Evolutionary conservation across 805 yeast genomes (phyloP).

Genomic region (Ogataea trehalophila): DNA sequence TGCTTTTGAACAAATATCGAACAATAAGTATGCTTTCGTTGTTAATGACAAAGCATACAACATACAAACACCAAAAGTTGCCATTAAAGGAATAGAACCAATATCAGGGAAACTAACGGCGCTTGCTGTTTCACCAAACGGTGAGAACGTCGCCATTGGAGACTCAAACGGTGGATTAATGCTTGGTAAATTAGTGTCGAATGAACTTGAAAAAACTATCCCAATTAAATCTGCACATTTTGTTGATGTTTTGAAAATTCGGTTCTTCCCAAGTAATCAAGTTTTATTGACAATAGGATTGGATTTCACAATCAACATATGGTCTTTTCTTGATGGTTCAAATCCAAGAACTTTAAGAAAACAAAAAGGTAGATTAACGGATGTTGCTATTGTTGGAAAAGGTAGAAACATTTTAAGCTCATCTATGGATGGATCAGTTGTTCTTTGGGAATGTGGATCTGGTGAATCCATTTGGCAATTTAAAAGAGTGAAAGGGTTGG

Average conservation of each 20-base stretch:
- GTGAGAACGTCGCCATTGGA: slow-evolving; percentile 12
- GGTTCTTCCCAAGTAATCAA: slow-evolving; percentile 59
- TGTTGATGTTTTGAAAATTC: slow-evolving; percentile 37
- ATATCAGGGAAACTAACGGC: not conserved
- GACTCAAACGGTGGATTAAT: slow-evolving; percentile 12
- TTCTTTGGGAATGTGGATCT: slow-evolving; percentile 67
- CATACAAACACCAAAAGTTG: not conserved
- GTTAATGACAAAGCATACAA: not conserved
- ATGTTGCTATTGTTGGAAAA: slow-evolving; percentile 47
- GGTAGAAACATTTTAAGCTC: slow-evolving; percentile 65
- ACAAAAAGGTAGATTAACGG: slow-evolving; percentile 47
- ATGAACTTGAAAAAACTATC: not conserved
- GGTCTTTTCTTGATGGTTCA: slow-evolving; percentile 48
- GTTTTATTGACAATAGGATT: slow-evolving; percentile 55
- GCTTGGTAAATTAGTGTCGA: slow-evolving; percentile 6
- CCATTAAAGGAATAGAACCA: not conserved
- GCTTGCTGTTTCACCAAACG: slow-evolving; percentile 7
- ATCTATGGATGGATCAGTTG: slow-evolving; percentile 49
- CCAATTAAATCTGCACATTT: slow-evolving; percentile 42
- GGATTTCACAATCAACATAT: slow-evolving; percentile 56
- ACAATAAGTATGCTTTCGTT: not conserved
- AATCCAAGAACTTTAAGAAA: slow-evolving; percentile 47
- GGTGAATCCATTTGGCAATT: slow-evolving; percentile 42
- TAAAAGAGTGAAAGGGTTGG: slow-evolving; percentile 29
- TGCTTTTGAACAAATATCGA: not conserved